Conservation (phyloP, 1,284 basidiomycete species). For the Ceratobasidium sp. region DNA sequence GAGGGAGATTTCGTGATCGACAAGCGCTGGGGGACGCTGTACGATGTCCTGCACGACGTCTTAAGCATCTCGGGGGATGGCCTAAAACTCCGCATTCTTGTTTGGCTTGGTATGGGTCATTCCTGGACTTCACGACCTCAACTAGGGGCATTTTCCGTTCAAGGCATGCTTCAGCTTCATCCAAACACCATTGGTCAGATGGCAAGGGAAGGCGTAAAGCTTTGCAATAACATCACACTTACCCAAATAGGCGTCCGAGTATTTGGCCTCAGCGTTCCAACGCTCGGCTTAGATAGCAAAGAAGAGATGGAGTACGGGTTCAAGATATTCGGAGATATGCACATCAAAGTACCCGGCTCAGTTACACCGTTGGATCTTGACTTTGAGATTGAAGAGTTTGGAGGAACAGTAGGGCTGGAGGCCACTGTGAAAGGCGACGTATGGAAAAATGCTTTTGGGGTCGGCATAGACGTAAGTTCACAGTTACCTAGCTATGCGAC, state of each 20-base stretch:
- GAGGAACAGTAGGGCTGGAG: neutral
- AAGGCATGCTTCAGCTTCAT: no score
- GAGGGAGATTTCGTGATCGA: no score
- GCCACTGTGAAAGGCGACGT: neutral
- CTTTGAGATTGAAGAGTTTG: neutral
- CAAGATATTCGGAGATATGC: neutral
- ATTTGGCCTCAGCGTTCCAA: neutral
- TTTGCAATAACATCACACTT: neutral
- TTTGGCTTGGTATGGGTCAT: no score
- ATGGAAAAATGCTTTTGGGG: neutral
- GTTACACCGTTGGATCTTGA: neutral
- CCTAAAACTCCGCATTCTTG: no score
- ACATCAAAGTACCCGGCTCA: neutral
- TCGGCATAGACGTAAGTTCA: neutral
- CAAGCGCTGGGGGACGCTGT: no score
- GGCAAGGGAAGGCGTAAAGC: no score
- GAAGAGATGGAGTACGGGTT: neutral
- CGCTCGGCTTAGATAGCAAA: neutral
- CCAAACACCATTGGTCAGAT: no score
- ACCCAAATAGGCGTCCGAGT: neutral
- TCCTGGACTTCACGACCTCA: no score
- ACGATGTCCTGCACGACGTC: no score
- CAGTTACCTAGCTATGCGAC: no score
- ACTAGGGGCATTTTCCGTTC: no score
- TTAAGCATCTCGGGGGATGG: no score